Conservation (phyloP, 345 rosid genomes). For the Orychophragmus violaceus region DNA sequence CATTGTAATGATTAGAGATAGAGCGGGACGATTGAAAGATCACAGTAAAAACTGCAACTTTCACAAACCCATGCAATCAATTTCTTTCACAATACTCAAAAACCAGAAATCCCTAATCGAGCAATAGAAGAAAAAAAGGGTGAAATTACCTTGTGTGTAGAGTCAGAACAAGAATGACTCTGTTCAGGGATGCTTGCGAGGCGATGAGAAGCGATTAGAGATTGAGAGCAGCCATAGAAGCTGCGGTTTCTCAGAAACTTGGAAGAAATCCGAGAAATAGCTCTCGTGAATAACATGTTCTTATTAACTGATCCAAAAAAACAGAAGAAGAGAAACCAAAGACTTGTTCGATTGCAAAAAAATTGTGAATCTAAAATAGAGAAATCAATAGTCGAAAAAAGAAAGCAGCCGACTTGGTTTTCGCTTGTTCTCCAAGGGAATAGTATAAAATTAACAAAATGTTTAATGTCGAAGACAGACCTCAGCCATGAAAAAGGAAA, state of each 20-base stretch:
- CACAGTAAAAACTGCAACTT: neutral
- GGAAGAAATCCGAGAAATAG: conserved; percentile 37
- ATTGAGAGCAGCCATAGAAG: conserved; percentile 25
- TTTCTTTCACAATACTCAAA: too few species aligned
- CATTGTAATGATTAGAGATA: too few species aligned
- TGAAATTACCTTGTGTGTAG: conserved; percentile 34
- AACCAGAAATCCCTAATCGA: neutral
- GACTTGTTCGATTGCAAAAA: neutral
- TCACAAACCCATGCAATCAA: neutral
- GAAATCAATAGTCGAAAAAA: neutral
- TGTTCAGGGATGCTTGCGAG: neutral
- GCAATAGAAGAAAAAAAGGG: neutral
- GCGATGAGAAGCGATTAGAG: conserved; percentile 30
- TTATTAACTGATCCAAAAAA: conserved; percentile 3
- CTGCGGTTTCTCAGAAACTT: conserved; percentile 27
- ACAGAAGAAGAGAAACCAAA: neutral
- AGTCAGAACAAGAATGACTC: conserved; percentile 15
- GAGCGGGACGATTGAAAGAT: too few species aligned
- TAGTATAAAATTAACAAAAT: neutral
- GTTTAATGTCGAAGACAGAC: conserved; percentile 28
- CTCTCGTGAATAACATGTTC: conserved; percentile 13
- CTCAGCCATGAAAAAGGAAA: conserved; percentile 25
- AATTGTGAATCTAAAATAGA: conserved; percentile 21
- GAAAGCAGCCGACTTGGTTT: conserved; percentile 9
- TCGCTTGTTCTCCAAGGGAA: neutral